Evolutionary conservation across 495 filamentous ascomycete species (phyloP).

Genomic region (Penicillium subrubescens): DNA sequence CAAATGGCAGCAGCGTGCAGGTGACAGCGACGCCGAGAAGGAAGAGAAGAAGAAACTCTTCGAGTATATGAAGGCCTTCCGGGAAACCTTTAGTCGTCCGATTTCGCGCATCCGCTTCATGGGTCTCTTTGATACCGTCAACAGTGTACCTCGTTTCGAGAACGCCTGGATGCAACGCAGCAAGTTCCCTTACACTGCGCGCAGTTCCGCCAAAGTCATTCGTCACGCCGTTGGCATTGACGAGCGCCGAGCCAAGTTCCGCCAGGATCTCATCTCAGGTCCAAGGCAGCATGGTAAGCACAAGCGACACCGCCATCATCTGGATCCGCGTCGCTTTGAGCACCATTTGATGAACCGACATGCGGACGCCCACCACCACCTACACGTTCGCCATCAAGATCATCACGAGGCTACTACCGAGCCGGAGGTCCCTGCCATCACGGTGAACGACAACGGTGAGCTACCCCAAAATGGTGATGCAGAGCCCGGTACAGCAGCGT

Average conservation of each 20-base stretch:
- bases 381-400: constrained; percentile 26
- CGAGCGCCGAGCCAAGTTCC: constrained; percentile 70
- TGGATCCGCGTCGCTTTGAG: constrained; percentile 27
- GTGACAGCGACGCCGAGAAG: constrained; percentile 55
- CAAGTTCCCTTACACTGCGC: constrained; percentile 81
- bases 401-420: constrained; percentile 18
- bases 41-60: constrained; percentile 69
- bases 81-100: constrained; percentile 81
- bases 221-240: constrained; percentile 79
- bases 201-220: constrained; percentile 69
- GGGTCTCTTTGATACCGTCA: constrained; percentile 61
- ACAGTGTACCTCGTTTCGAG: constrained; percentile 81
- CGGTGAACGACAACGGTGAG: constrained; percentile 28
- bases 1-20: constrained; percentile 75
- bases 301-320: constrained; percentile 39
- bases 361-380: constrained; percentile 20
- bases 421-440: constrained; percentile 35
- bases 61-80: constrained; percentile 77
- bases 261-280: constrained; percentile 73
- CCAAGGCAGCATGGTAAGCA: constrained; percentile 35
- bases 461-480: constrained; percentile 5
- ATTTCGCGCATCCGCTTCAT: constrained; percentile 65
- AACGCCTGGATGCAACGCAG: constrained; percentile 82
- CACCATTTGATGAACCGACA: constrained; percentile 24
- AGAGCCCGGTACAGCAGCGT: neutral